A percentile compares a stretch with the other conserved stretches of the same genome.
Evolutionary conservation across 1,139 yeast species (phyloP).

Genomic region (Scheffersomyces illinoinensis): DNA sequence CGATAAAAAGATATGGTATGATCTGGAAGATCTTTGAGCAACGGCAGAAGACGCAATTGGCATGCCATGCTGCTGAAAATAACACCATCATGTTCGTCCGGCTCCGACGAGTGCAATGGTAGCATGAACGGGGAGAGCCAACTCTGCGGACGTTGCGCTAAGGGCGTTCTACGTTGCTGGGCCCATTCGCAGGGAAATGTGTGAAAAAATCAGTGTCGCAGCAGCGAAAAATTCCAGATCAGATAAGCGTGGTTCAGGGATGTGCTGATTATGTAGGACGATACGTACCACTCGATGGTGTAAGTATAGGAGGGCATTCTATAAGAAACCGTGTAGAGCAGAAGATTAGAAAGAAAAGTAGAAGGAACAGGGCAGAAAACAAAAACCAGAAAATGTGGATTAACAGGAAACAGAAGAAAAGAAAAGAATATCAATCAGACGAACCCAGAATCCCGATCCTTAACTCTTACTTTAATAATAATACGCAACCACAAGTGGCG

Average conservation of each 20-base stretch:
- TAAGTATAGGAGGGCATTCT: constrained; percentile 11
- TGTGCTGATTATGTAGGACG: constrained; percentile 11
- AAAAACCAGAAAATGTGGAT: not conserved
- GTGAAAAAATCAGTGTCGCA: not conserved
- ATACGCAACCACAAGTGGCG: not conserved
- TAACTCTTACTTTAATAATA: not conserved
- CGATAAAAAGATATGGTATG: not conserved
- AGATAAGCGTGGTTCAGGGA: constrained; percentile 18
- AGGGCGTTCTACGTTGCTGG: not conserved
- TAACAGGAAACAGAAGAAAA: not conserved
- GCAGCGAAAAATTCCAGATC: constrained; percentile 18
- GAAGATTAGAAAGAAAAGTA: constrained; percentile 3
- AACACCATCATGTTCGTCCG: not conserved
- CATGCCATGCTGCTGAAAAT: not conserved
- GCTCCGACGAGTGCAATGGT: not conserved
- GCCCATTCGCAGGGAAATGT: not conserved
- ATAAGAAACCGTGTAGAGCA: not conserved
- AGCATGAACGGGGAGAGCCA: not conserved
- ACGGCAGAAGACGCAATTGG: not conserved
- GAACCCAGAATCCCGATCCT: not conserved
- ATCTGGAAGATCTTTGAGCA: not conserved
- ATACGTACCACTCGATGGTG: constrained; percentile 19
- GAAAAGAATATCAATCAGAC: not conserved
- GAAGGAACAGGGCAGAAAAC: not conserved
- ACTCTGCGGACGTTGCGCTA: not conserved